These are phyloP conservation scores for Filosporella fistucella DNA, from an alignment of 495 filamentous ascomycete genomes.

Conservation along the genomic window DNA sequence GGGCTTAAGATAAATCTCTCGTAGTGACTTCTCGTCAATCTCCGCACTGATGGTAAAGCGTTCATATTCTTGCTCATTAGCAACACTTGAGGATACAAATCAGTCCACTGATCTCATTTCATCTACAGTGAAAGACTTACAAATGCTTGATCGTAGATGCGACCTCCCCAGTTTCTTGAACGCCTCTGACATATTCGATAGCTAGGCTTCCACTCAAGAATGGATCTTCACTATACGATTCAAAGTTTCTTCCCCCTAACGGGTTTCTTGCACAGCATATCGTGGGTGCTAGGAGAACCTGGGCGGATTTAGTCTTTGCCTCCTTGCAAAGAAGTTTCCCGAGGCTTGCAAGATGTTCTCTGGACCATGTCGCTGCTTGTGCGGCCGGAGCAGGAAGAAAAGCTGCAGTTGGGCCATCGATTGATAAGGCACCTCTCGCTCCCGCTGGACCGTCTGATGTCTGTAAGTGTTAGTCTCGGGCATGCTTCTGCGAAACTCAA, in stretches of 20 bases:
- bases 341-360: background rate
- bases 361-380: background rate
- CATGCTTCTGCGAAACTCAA: background rate
- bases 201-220: background rate
- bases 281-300: background rate
- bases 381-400: background rate
- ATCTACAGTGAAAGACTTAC: background rate
- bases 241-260: conserved; percentile 1
- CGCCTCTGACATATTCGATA: background rate
- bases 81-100: background rate
- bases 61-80: background rate
- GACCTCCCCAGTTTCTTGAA: background rate
- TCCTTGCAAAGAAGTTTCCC: background rate
- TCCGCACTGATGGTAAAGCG: background rate
- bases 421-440: background rate
- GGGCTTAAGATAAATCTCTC: conserved; percentile 2
- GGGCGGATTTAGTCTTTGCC: background rate
- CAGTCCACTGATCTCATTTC: background rate
- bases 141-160: background rate
- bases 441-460: conserved; percentile 4
- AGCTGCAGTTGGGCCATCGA: background rate
- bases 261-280: background rate
- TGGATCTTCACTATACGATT: conserved; percentile 2
- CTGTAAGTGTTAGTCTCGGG: background rate
- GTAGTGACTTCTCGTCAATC: conserved; percentile 1